Evolutionary conservation across 192 early-diverging fungal species (phyloP).

Genomic region (Coemansia sp.): DNA sequence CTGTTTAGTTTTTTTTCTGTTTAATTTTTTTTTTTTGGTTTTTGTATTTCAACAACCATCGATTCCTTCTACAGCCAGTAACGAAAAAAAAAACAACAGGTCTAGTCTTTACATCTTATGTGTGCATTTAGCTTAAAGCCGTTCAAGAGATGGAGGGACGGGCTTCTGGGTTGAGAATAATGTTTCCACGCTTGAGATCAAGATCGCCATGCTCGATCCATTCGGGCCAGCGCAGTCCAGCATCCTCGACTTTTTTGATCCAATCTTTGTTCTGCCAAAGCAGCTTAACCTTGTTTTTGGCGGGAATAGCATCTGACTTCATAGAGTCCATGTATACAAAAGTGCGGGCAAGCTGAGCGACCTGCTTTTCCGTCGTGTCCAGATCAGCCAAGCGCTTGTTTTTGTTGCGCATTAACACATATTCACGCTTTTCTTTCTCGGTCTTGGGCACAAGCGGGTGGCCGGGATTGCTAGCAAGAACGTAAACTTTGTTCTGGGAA

Average conservation of each 20-base stretch:
- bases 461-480: slow-evolving; percentile 31
- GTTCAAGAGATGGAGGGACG: background rate
- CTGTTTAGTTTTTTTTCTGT: background rate
- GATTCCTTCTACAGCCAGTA: background rate
- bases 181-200: slow-evolving; percentile 44
- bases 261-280: slow-evolving; percentile 41
- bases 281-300: slow-evolving; percentile 10
- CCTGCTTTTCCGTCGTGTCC: slow-evolving; percentile 44
- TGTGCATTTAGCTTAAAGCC: background rate
- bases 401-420: slow-evolving; percentile 19
- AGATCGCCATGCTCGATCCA: slow-evolving; percentile 43
- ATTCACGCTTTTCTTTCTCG: slow-evolving; percentile 8
- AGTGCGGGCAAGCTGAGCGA: slow-evolving; percentile 46
- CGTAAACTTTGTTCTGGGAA: slow-evolving; percentile 23
- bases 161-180: slow-evolving; percentile 40
- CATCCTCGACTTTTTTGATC: slow-evolving; percentile 24
- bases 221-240: slow-evolving; percentile 37
- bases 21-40: background rate
- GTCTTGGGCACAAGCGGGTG: slow-evolving; percentile 28
- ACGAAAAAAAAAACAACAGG: no score
- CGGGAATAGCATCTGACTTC: slow-evolving; percentile 10
- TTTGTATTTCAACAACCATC: background rate
- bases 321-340: slow-evolving; percentile 39
- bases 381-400: slow-evolving; percentile 30
- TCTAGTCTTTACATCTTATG: no score